These are phyloP conservation scores for Cyberlindnera maritima DNA, from an alignment of 805 yeast species.

Conservation along the genomic window DNA sequence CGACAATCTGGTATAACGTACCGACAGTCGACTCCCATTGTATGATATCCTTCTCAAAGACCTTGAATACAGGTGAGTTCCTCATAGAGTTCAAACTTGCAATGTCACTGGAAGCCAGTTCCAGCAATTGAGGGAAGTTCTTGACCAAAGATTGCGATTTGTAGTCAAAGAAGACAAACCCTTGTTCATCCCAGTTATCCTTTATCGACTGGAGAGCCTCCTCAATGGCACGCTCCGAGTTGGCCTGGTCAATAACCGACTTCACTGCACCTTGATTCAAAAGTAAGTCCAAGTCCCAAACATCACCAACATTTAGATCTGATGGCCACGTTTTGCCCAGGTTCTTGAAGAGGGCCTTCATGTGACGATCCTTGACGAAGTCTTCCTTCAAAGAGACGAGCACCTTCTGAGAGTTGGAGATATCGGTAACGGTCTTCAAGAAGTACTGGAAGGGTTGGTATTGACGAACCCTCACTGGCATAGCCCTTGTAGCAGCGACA, in stretches of 20 bases:
- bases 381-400: slow-evolving; percentile 50
- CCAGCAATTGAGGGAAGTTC: slow-evolving; percentile 66
- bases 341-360: slow-evolving; percentile 47
- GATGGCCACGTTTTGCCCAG: slow-evolving; percentile 22
- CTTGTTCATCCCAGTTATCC: slow-evolving; percentile 50
- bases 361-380: slow-evolving; percentile 62
- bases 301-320: slow-evolving; percentile 34
- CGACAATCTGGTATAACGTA: slow-evolving; percentile 48
- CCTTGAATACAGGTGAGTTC: slow-evolving; percentile 56
- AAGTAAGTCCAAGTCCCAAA: slow-evolving; percentile 54
- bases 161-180: slow-evolving; percentile 54
- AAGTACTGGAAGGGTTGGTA: slow-evolving; percentile 66
- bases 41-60: slow-evolving; percentile 56
- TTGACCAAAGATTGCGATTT: slow-evolving; percentile 54
- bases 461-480: slow-evolving; percentile 60
- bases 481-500: slow-evolving; percentile 40
- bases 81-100: slow-evolving; percentile 67
- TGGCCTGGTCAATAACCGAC: slow-evolving; percentile 57
- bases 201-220: slow-evolving; percentile 50
- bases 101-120: slow-evolving; percentile 56
- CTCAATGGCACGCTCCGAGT: slow-evolving; percentile 67
- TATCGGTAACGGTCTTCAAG: slow-evolving; percentile 41
- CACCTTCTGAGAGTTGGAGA: slow-evolving; percentile 27
- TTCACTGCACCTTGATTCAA: slow-evolving; percentile 45
- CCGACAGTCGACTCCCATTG: slow-evolving; percentile 58